Evolutionary conservation across 495 filamentous ascomycete species (phyloP).

Genomic region (Hyaloscypha finlandica): DNA sequence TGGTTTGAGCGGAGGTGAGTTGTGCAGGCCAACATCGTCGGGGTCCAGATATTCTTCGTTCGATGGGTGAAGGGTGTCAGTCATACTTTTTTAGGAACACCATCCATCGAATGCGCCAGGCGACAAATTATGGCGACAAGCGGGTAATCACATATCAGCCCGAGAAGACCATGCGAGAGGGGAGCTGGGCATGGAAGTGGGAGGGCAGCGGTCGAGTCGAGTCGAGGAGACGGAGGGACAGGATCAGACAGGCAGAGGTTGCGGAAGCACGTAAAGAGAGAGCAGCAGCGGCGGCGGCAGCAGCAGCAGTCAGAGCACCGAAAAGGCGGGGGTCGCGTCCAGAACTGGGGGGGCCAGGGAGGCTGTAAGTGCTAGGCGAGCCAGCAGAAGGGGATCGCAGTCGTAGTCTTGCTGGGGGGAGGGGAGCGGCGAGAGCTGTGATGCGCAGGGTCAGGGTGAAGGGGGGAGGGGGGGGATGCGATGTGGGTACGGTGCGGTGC

Average conservation of each 20-base stretch:
- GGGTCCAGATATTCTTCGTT: constrained; percentile 28
- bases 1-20: constrained; percentile 29
- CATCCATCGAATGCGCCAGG: constrained; percentile 24
- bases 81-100: constrained; percentile 28
- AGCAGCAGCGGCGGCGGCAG: neutral
- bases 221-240: too few species aligned
- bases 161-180: constrained; percentile 1
- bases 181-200: neutral
- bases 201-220: neutral
- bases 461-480: too few species aligned
- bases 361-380: neutral
- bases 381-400: neutral
- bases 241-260: neutral
- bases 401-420: too few species aligned
- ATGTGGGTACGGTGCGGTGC: too few species aligned
- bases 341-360: neutral
- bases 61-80: constrained; percentile 8
- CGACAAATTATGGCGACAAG: neutral
- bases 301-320: neutral
- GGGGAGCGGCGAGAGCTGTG: too few species aligned
- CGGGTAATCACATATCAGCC: neutral
- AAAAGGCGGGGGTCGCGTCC: neutral
- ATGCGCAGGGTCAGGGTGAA: too few species aligned
- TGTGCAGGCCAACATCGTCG: constrained; percentile 28
- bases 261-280: neutral